phyloP scores from a whole-genome alignment of 257 asterid genomes.

The Solanum chaucha region DNA sequence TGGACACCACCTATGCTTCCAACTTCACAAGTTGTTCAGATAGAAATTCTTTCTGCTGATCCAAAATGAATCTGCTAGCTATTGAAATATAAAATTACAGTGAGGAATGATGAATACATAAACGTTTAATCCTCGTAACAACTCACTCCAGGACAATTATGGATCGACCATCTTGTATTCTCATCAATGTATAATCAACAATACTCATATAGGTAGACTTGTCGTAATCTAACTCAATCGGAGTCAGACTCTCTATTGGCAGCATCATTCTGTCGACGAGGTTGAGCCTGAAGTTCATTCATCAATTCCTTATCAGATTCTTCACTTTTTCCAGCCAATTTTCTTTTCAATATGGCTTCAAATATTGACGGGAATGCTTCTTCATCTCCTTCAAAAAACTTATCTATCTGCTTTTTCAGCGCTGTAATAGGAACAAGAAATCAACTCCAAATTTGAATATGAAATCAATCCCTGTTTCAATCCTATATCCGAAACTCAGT shows the following conservation, averaged over 20 bases:
- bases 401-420: constrained; percentile 18
- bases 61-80: neutral
- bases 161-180: neutral
- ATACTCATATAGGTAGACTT: neutral
- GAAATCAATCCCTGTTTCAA: neutral
- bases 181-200: neutral
- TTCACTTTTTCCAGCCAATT: constrained; percentile 15
- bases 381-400: constrained; percentile 13
- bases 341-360: constrained; percentile 21
- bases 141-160: neutral
- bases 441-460: neutral
- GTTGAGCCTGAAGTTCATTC: constrained; percentile 6
- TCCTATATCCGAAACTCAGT: neutral
- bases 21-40: neutral
- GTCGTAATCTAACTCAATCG: neutral
- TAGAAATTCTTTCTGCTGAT: neutral
- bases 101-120: neutral
- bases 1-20: neutral
- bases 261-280: neutral
- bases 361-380: constrained; percentile 22
- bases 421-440: constrained; percentile 1
- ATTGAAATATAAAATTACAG: neutral
- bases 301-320: constrained; percentile 15
- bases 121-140: neutral
- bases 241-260: neutral